Percentiles rank a stretch among this genome's conserved stretches.
These are phyloP conservation scores for Deinandra increscens DNA, from an alignment of 129 eudicot genomes.

Conservation along the genomic window DNA sequence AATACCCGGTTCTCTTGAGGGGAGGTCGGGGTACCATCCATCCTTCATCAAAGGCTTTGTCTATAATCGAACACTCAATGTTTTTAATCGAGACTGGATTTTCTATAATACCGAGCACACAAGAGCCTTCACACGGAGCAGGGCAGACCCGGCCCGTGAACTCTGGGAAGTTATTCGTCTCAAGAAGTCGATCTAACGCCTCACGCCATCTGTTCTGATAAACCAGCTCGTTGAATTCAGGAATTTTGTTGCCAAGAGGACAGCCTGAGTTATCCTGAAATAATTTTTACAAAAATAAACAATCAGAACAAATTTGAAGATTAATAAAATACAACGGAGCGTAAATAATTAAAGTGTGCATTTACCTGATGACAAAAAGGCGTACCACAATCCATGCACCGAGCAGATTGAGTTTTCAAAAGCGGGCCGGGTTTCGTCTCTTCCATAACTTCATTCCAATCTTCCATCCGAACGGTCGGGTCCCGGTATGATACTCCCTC, in stretches of 20 bases:
- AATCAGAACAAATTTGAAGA: neutral
- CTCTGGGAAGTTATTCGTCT: slow-evolving; percentile 97
- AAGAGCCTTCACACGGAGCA: slow-evolving; percentile 98
- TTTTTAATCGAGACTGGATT: slow-evolving; percentile 93
- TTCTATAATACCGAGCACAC: slow-evolving; percentile 98
- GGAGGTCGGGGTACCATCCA: slow-evolving; percentile 99
- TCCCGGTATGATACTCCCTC: slow-evolving; percentile 82
- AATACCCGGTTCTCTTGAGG: slow-evolving; percentile 75
- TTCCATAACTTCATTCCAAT: slow-evolving; percentile 98
- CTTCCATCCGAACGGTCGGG: slow-evolving; percentile 70
- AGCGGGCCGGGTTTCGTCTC: slow-evolving; percentile 81
- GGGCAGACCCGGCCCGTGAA: slow-evolving; percentile 99
- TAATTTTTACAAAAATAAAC: neutral
- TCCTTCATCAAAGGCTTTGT: slow-evolving; percentile 96
- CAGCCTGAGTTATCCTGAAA: slow-evolving; percentile 92
- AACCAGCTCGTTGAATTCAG: slow-evolving; percentile 92
- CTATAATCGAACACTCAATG: slow-evolving; percentile 93
- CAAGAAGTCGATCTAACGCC: slow-evolving; percentile 91
- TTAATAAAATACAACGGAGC: neutral
- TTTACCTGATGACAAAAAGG: slow-evolving; percentile 98
- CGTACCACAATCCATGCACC: slow-evolving; percentile 99
- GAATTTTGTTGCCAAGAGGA: slow-evolving; percentile 97
- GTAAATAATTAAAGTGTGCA: neutral
- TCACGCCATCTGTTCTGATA: slow-evolving; percentile 99
- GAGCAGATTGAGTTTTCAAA: slow-evolving; percentile 87